These are phyloP conservation scores for Fibroporia radiculosa DNA, from an alignment of 768 basidiomycete species.

Conservation along the genomic window DNA sequence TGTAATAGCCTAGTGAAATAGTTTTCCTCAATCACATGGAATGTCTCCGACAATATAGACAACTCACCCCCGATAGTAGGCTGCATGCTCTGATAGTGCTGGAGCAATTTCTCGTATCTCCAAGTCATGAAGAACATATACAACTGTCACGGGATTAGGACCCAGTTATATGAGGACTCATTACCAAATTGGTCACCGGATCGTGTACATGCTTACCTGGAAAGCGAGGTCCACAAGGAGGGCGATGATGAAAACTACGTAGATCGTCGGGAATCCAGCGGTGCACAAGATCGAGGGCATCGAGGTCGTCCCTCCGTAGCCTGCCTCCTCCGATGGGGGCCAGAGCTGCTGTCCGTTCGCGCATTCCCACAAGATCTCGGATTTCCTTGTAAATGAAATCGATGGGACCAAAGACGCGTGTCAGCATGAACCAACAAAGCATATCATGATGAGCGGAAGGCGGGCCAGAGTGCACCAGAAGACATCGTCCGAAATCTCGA, in stretches of 20 bases:
- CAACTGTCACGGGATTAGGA: slow-evolving; percentile 31
- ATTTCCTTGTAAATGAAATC: slow-evolving; percentile 34
- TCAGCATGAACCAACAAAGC: not conserved
- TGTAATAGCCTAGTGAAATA: slow-evolving; percentile 32
- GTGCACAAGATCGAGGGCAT: slow-evolving; percentile 52
- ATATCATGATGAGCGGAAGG: not conserved
- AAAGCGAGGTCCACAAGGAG: slow-evolving; percentile 58
- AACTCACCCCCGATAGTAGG: slow-evolving; percentile 54
- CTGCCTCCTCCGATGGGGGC: slow-evolving; percentile 36
- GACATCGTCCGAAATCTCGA: too few species aligned
- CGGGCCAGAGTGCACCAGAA: not conserved
- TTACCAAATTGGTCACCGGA: not conserved
- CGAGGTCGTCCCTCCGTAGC: slow-evolving; percentile 32
- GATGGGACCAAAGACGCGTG: not conserved
- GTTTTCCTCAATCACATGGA: slow-evolving; percentile 2
- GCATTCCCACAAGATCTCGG: slow-evolving; percentile 69
- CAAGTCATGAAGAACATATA: slow-evolving; percentile 75
- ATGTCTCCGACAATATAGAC: not conserved
- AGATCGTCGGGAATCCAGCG: slow-evolving; percentile 50
- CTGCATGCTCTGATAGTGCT: slow-evolving; percentile 59
- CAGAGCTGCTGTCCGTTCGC: slow-evolving; percentile 62
- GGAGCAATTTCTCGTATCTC: slow-evolving; percentile 64
- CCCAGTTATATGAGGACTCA: not conserved
- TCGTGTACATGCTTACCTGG: slow-evolving; percentile 42
- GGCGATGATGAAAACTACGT: slow-evolving; percentile 56